These are phyloP conservation scores for Alternaria conjuncta DNA, from an alignment of 2,329 filamentous ascomycete species.

Conservation along the genomic window DNA sequence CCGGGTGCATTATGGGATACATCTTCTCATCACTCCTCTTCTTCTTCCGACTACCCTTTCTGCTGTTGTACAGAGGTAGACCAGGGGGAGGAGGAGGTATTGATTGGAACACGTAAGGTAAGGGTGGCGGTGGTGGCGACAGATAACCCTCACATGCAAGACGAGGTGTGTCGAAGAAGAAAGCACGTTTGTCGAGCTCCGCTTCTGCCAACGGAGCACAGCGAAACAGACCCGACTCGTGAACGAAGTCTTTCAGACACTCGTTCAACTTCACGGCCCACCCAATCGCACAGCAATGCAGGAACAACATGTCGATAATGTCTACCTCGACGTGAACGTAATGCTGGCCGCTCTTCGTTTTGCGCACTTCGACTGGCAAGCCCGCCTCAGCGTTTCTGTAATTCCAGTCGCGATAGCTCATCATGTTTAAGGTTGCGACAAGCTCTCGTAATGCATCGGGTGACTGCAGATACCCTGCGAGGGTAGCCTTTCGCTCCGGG, in stretches of 20 bases:
- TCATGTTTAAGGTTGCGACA: slow-evolving; percentile 30
- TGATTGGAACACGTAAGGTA: neutral
- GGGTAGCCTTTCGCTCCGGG: slow-evolving; percentile 53
- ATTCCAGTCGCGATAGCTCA: slow-evolving; percentile 32
- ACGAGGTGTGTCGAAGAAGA: slow-evolving; percentile 22
- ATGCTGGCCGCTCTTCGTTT: slow-evolving; percentile 30
- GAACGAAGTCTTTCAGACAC: slow-evolving; percentile 8
- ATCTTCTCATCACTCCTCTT: neutral
- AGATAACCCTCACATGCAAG: neutral
- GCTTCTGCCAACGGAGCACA: neutral
- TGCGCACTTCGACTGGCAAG: slow-evolving; percentile 27
- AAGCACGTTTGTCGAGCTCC: slow-evolving; percentile 23
- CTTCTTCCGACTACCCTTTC: neutral
- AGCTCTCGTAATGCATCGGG: slow-evolving; percentile 31
- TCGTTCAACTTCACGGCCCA: slow-evolving; percentile 32
- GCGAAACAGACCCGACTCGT: slow-evolving; percentile 1
- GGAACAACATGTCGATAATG: slow-evolving; percentile 36
- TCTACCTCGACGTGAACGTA: slow-evolving; percentile 35
- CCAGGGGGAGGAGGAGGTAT: neutral
- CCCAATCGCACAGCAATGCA: slow-evolving; percentile 28
- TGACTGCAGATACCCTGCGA: slow-evolving; percentile 36
- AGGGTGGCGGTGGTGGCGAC: slow-evolving; percentile 3
- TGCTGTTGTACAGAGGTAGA: neutral
- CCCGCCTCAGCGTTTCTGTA: slow-evolving; percentile 30
- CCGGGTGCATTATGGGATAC: neutral